Conservation (phyloP, 306 rosid species). For the Quercus alba region DNA sequence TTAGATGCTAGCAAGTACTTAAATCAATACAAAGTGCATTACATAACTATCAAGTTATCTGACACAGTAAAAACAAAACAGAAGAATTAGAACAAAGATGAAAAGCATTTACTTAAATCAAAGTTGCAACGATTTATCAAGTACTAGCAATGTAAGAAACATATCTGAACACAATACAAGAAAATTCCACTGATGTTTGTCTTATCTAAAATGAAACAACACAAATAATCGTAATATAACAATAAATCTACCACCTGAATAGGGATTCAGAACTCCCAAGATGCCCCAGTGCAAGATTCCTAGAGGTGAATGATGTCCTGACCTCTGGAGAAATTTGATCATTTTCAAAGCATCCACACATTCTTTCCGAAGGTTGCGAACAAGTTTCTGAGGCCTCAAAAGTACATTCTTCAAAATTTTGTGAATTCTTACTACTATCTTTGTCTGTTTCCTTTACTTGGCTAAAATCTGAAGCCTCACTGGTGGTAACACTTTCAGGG, state of each 20-base stretch:
- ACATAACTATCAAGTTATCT: slow-evolving; percentile 6
- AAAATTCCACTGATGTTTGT: neutral
- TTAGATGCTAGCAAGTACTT: no score
- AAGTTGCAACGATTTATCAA: neutral
- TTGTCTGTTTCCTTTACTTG: slow-evolving; percentile 55
- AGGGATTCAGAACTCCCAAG: slow-evolving; percentile 71
- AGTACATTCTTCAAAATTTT: slow-evolving; percentile 41
- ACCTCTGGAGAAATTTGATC: slow-evolving; percentile 54
- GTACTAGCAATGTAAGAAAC: slow-evolving; percentile 11
- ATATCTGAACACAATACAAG: slow-evolving; percentile 12
- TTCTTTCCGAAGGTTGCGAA: slow-evolving; percentile 42
- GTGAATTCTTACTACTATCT: slow-evolving; percentile 46
- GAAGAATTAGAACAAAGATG: slow-evolving; percentile 6
- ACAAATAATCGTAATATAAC: neutral
- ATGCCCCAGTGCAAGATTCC: slow-evolving; percentile 40
- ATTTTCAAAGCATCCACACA: slow-evolving; percentile 39
- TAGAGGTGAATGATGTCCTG: slow-evolving; percentile 39
- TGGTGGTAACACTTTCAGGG: slow-evolving; percentile 55
- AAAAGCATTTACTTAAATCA: neutral
- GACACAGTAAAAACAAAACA: neutral
- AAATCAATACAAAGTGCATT: neutral
- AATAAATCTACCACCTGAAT: slow-evolving; percentile 63
- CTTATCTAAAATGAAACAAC: slow-evolving; percentile 10
- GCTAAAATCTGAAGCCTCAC: slow-evolving; percentile 64
- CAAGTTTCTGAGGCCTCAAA: slow-evolving; percentile 44